Evolutionary conservation across 352 stramenopile genomes (phyloP), one percentile per base, ranked within the genome.

Genomic region (Globisporangium megalacanthum): DNA sequence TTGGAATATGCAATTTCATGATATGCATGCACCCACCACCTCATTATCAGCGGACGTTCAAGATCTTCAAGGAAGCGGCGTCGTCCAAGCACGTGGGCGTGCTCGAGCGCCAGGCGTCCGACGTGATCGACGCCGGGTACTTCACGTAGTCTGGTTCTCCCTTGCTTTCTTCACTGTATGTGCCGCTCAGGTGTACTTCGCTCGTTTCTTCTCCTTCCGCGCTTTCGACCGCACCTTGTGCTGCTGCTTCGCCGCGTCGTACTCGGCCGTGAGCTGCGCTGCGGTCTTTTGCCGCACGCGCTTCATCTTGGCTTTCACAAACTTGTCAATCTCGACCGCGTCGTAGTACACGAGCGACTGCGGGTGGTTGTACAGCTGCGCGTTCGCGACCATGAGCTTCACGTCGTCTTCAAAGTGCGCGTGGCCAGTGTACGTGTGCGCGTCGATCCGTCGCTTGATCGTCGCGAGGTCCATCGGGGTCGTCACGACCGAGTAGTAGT

Each of bases 401-500:
- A 96, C 80, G 65, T 97, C 88, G 9, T 63, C 70, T 48, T 92
- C 85, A 62, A 95, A 88, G 55, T 77, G 56, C 13, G 66, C 66
- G 60, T 93, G 83, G 0, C 68, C 77, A 0, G 65, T 56, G 61
- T 95, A 95, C 37, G 72, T 59, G 53, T 89, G 78, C 37, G 61
- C 61, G 53, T 92, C 83, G 9, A 93, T 82, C 6, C 90, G 89
- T 13, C 45, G 50, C 47, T 92, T 92, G 61, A 97, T 96, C n/a
- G 83, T 92, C 37, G 65, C 52, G 13, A 97, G 70, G 55, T 93
- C 86, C 86, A 97, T 97, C 4, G 90, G 83, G 2, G 86, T 49
- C 51, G 77, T 88, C 46, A 97, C 83, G 50, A 96, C 88, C 48
- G 81, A 66, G 63, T 97, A 96, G 60, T 97, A 97, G 65, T 97